Evolutionary conservation across 2,329 filamentous ascomycete genomes (phyloP).

Genomic region (Aspergillus texensis): DNA sequence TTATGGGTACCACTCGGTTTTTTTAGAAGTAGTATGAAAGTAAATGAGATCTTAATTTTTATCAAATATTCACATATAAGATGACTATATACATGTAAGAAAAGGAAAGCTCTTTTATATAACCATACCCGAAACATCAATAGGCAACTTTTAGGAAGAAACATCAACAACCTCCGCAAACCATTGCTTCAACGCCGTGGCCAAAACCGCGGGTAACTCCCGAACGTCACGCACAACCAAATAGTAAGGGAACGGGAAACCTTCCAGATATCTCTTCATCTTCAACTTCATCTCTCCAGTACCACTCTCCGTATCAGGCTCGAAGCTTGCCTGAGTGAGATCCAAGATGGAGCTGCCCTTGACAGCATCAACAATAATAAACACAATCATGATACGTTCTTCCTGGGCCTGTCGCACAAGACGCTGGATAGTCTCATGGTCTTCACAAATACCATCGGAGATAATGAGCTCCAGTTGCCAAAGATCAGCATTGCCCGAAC

Average conservation of each 20-base stretch:
- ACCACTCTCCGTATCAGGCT: slow-evolving; percentile 60
- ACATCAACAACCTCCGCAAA: slow-evolving; percentile 71
- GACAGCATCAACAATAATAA: slow-evolving; percentile 84
- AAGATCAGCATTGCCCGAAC: slow-evolving; percentile 66
- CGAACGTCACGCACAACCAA: slow-evolving; percentile 89
- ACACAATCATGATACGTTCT: slow-evolving; percentile 96
- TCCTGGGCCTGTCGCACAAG: slow-evolving; percentile 86
- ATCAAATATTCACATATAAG: slow-evolving; percentile 1
- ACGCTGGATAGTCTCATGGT: slow-evolving; percentile 79
- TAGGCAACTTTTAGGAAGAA: slow-evolving; percentile 32
- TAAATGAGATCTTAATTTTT: background rate
- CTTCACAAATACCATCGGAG: slow-evolving; percentile 89
- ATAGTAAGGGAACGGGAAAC: slow-evolving; percentile 97
- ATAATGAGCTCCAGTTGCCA: slow-evolving; percentile 96
- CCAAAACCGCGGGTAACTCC: slow-evolving; percentile 86
- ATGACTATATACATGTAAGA: slow-evolving; percentile 8
- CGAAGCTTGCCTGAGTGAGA: slow-evolving; percentile 83
- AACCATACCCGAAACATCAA: background rate
- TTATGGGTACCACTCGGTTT: background rate
- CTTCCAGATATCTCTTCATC: slow-evolving; percentile 89
- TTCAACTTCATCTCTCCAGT: slow-evolving; percentile 69
- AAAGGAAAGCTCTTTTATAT: slow-evolving; percentile 11
- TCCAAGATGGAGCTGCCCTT: slow-evolving; percentile 70
- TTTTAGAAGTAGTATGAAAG: background rate
- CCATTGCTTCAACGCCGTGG: slow-evolving; percentile 90